Conservation (phyloP, 2,329 filamentous ascomycete species). For the Fusarium sp. region DNA sequence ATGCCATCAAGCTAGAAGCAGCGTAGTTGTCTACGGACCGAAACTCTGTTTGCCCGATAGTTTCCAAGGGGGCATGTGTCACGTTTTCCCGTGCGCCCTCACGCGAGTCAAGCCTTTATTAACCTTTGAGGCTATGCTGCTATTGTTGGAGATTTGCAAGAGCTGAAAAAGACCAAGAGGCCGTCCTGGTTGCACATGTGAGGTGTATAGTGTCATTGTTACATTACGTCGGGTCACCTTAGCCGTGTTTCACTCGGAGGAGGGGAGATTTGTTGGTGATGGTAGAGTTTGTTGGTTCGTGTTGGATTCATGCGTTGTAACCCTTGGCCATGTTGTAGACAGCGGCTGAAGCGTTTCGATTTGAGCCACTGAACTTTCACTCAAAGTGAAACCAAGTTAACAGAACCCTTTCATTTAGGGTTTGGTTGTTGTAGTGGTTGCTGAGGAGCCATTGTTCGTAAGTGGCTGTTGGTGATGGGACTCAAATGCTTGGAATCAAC, state of each 20-base stretch:
- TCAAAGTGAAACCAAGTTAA: constrained; percentile 2
- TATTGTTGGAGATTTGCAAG: constrained; percentile 16
- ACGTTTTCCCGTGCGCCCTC: constrained; percentile 17
- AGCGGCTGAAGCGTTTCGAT: constrained; percentile 7
- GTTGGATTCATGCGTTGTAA: constrained; percentile 7
- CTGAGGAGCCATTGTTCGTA: background rate
- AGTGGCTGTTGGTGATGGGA: background rate
- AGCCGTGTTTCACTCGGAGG: constrained; percentile 7
- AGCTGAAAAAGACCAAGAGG: constrained; percentile 4
- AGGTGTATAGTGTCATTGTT: constrained; percentile 13
- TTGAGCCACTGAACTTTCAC: constrained; percentile 14
- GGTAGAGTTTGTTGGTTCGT: background rate
- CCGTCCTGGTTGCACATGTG: constrained; percentile 7
- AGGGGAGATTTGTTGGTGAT: constrained; percentile 6
- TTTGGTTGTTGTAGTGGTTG: background rate
- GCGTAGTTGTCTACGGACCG: constrained; percentile 14
- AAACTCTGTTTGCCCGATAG: constrained; percentile 34
- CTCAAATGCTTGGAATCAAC: background rate
- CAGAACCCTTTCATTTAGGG: background rate
- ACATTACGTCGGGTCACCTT: constrained; percentile 5
- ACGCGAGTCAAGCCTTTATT: constrained; percentile 34
- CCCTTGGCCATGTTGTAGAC: constrained; percentile 1
- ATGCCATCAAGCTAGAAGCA: constrained; percentile 1
- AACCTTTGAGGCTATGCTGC: constrained; percentile 23
- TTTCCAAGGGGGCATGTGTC: constrained; percentile 22